Evolutionary conservation across 345 rosid genomes (phyloP), one percentile per base, ranked within the genome.

Genomic region (Sonneratia alba): DNA sequence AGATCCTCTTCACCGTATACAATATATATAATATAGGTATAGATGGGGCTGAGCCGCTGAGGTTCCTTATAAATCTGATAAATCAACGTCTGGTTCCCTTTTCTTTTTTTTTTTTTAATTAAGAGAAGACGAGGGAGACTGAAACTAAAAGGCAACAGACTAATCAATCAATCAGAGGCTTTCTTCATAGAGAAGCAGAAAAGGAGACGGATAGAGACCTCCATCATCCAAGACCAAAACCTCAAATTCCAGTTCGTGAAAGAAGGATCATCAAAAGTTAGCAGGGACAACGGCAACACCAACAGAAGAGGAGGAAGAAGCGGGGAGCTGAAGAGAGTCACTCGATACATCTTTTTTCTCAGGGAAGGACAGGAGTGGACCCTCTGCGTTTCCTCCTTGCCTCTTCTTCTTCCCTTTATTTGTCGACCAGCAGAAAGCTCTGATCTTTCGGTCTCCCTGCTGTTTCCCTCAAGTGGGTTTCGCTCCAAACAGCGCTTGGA

Each of bases 181-280:
- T 90, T 84, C 98, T 90, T 90, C 89, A 68, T 73, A 83, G 76
- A 77, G 79, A 88, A 93, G 96, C 77, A 87, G 83, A 77, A 56
- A 70, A 71, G 42, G 40, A 69, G 47, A 62, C 53, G 79, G 81
- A 85, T 76, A 81, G 86, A 76, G 87, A 82, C 81, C 72, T 48
- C 43, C 57, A 74, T 62, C 65, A 47, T 19, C 61, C 51, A 9
- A 42, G 10, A 42, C 1, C 7, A 9, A 42, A 42, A 42, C 45
- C 7, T 42, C 45, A 42, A 42, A 4, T 42, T 42, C 45, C 45
- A 42, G 1, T 42, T 42, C 45, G 6, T 42, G 45, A 9, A 42
- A 4, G 45, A 42, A 42, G 45, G 6, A 9, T 42, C 45, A 5
- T 42, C 45, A 42, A 42, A 42, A 42, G 45, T 42, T 9, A 42